Conservation (phyloP, 2,329 filamentous ascomycete genomes). For the Orbilia quercus region DNA sequence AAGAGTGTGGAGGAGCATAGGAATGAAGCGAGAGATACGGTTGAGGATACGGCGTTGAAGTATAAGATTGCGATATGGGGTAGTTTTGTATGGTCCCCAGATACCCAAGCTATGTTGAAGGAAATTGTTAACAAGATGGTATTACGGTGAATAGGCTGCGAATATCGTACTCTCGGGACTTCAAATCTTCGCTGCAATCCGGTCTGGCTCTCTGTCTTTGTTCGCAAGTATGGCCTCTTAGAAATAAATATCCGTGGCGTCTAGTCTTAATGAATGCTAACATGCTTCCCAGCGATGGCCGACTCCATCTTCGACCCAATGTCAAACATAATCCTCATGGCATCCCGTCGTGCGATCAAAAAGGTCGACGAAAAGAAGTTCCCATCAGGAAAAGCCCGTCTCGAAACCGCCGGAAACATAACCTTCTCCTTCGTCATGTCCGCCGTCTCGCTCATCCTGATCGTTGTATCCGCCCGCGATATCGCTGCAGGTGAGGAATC, state of each 20-base stretch:
- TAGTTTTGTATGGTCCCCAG: conserved; percentile 61
- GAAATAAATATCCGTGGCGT: too few species aligned
- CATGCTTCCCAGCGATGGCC: conserved; percentile 65
- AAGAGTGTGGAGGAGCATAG: conserved; percentile 94
- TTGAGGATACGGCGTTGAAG: conserved; percentile 79
- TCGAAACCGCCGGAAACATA: conserved; percentile 96
- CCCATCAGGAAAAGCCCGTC: conserved; percentile 89
- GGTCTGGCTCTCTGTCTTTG: conserved; percentile 89
- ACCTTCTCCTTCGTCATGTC: conserved; percentile 97
- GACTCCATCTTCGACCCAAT: conserved; percentile 93
- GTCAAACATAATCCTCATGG: conserved; percentile 86
- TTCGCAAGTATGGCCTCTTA: conserved; percentile 84
- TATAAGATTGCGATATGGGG: conserved; percentile 72
- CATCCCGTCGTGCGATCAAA: conserved; percentile 87
- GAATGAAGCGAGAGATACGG: conserved; percentile 80
- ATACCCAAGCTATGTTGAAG: not conserved
- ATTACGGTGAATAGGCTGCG: conserved; percentile 66
- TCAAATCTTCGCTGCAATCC: conserved; percentile 87
- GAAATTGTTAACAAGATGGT: not conserved
- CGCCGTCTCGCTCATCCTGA: conserved; percentile 87
- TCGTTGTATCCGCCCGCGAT: conserved; percentile 84
- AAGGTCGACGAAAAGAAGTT: conserved; percentile 87
- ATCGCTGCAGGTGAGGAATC: conserved; percentile 68
- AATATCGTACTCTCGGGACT: conserved; percentile 82
- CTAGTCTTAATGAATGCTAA: conserved; percentile 12